Conservation (phyloP, 129 eudicot genomes). For the Flaveria robusta region DNA sequence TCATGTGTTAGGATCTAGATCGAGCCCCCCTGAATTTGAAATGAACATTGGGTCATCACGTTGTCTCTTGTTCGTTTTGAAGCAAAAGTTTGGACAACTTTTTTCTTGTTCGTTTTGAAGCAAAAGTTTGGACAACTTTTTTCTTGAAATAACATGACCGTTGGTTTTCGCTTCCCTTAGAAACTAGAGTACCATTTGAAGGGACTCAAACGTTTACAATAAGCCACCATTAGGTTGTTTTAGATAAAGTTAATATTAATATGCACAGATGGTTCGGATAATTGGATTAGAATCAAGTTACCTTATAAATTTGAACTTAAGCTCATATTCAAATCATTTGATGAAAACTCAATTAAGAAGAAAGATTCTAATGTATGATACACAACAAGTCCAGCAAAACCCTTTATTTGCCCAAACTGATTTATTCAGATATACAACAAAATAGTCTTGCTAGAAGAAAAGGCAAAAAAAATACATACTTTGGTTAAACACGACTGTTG, state of each 20-base stretch:
- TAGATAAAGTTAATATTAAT: too few species aligned
- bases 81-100: too few species aligned
- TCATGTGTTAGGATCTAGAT: neutral
- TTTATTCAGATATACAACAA: slow-evolving; percentile 30
- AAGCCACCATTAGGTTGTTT: neutral
- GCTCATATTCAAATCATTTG: neutral
- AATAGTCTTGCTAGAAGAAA: slow-evolving; percentile 13
- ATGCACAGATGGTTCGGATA: too few species aligned
- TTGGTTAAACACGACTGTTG: slow-evolving; percentile 68
- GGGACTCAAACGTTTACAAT: neutral
- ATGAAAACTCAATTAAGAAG: neutral
- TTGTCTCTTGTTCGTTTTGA: too few species aligned
- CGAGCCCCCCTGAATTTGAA: too few species aligned
- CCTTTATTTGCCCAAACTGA: neutral
- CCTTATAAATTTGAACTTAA: neutral
- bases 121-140: too few species aligned
- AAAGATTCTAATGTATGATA: neutral
- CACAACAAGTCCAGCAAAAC: slow-evolving; percentile 16
- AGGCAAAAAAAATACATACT: slow-evolving; percentile 19
- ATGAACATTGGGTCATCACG: too few species aligned
- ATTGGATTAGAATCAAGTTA: too few species aligned
- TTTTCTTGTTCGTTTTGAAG: too few species aligned
- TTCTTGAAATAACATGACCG: too few species aligned
- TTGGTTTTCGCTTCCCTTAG: too few species aligned
- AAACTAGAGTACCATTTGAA: too few species aligned